A percentile compares a stretch with the other conserved stretches of the same genome.
Evolutionary conservation across 352 stramenopile species (phyloP).

Genomic region (Phytophthora meadii): DNA sequence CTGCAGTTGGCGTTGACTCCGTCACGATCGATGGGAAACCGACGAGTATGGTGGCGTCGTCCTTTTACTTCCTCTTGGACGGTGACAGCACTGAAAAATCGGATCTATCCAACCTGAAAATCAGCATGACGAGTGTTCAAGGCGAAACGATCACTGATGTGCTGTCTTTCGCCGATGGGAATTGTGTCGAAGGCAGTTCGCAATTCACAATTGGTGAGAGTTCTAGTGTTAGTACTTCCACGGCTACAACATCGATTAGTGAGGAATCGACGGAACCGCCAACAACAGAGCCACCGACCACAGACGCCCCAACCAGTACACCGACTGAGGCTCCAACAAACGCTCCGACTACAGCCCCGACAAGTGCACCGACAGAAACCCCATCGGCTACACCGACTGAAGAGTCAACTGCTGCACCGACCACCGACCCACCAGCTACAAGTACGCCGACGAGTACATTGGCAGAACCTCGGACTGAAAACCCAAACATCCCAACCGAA

Average conservation of each 20-base stretch:
- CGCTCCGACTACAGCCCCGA: neutral
- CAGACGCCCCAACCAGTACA: neutral
- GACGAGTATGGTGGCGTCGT: slow-evolving; percentile 70
- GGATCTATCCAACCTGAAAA: slow-evolving; percentile 49
- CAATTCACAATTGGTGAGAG: slow-evolving; percentile 16
- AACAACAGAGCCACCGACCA: neutral
- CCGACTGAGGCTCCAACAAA: neutral
- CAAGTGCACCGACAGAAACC: neutral
- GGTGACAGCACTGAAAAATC: slow-evolving; percentile 40
- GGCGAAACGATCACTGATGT: slow-evolving; percentile 62
- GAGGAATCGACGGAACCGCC: neutral
- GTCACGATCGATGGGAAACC: slow-evolving; percentile 26
- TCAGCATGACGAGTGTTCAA: slow-evolving; percentile 48
- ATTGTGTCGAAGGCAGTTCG: slow-evolving; percentile 51
- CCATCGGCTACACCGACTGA: neutral
- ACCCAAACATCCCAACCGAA: neutral
- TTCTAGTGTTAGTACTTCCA: slow-evolving; percentile 1
- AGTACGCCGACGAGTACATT: neutral
- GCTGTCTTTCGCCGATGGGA: slow-evolving; percentile 48
- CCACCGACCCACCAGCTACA: neutral
- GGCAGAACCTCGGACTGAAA: neutral
- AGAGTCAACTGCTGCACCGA: neutral
- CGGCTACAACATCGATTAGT: neutral
- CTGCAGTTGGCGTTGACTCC: slow-evolving; percentile 14
- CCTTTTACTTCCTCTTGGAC: slow-evolving; percentile 69